These are phyloP conservation scores for Boletus edulis DNA, from an alignment of 768 basidiomycete species.

Conservation along the genomic window DNA sequence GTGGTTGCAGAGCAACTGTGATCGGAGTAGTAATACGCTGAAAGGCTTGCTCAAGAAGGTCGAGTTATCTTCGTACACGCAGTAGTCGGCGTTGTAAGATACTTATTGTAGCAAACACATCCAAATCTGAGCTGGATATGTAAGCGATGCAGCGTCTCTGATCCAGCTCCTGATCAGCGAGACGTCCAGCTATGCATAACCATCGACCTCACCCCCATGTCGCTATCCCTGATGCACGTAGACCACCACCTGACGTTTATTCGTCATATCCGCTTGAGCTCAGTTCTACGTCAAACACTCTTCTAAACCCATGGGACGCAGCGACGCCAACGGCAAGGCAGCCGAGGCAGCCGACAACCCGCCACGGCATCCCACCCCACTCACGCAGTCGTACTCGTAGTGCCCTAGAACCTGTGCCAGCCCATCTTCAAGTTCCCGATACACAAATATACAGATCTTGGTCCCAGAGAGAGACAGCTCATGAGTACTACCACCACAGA, in stretches of 20 bases:
- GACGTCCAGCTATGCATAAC: slow-evolving; percentile 23
- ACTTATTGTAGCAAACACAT: slow-evolving; percentile 8
- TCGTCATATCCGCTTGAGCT: slow-evolving; percentile 33
- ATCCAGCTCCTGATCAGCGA: background rate
- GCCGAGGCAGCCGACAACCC: slow-evolving; percentile 21
- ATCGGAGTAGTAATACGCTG: slow-evolving; percentile 75
- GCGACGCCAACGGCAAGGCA: slow-evolving; percentile 26
- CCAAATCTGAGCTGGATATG: slow-evolving; percentile 20
- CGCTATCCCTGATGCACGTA: slow-evolving; percentile 36
- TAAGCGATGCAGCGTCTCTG: background rate
- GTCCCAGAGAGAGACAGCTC: slow-evolving; percentile 35
- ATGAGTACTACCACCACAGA: slow-evolving; percentile 37
- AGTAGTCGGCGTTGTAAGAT: slow-evolving; percentile 6
- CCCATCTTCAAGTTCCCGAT: slow-evolving; percentile 39
- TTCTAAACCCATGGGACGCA: slow-evolving; percentile 36
- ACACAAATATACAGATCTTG: slow-evolving; percentile 46
- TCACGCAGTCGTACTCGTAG: slow-evolving; percentile 39
- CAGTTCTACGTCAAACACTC: slow-evolving; percentile 17
- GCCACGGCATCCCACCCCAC: slow-evolving; percentile 20
- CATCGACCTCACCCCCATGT: slow-evolving; percentile 36
- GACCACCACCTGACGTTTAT: slow-evolving; percentile 33
- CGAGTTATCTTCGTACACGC: slow-evolving; percentile 48
- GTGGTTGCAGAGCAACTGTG: slow-evolving; percentile 86
- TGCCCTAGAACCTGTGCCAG: slow-evolving; percentile 28
- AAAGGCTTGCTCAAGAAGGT: slow-evolving; percentile 85